Evolutionary conservation across 2,329 filamentous ascomycete species (phyloP).

Genomic region (Aaosphaeria pasadenensis): DNA sequence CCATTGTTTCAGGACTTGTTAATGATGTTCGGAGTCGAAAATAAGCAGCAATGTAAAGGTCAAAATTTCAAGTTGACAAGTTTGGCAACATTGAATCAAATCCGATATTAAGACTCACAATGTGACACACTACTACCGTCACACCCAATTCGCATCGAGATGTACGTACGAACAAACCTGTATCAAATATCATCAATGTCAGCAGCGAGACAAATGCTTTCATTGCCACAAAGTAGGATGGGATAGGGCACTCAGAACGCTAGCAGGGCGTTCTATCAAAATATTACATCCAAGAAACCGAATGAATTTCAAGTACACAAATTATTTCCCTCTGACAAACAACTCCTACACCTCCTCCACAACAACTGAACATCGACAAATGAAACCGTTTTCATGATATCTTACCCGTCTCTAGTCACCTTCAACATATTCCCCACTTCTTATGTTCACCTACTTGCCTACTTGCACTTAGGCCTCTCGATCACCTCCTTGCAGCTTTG

Average conservation of each 20-base stretch:
- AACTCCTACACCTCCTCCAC: not conserved
- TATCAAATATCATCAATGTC: no score
- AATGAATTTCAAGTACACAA: not conserved
- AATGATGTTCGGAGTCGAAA: conserved; percentile 12
- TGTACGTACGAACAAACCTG: no score
- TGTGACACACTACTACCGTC: no score
- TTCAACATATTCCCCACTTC: not conserved
- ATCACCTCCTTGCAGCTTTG: conserved; percentile 18
- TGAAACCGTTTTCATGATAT: not conserved
- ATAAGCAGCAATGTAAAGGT: not conserved
- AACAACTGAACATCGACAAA: not conserved
- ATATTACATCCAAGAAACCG: not conserved
- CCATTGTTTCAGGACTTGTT: conserved; percentile 56
- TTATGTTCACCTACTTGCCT: not conserved
- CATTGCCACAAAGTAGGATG: no score
- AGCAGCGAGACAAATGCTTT: no score
- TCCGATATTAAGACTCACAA: no score
- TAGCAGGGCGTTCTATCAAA: no score
- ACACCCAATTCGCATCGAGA: no score
- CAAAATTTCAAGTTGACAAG: not conserved
- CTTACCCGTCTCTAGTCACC: no score
- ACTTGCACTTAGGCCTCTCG: conserved; percentile 15
- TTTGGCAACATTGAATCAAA: no score
- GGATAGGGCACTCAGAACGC: no score
- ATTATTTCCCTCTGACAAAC: not conserved